Evolutionary conservation across 192 early-diverging fungal species (phyloP), one percentile per base, ranked within the genome.

Genomic region (Polychytrium aggregatum): DNA sequence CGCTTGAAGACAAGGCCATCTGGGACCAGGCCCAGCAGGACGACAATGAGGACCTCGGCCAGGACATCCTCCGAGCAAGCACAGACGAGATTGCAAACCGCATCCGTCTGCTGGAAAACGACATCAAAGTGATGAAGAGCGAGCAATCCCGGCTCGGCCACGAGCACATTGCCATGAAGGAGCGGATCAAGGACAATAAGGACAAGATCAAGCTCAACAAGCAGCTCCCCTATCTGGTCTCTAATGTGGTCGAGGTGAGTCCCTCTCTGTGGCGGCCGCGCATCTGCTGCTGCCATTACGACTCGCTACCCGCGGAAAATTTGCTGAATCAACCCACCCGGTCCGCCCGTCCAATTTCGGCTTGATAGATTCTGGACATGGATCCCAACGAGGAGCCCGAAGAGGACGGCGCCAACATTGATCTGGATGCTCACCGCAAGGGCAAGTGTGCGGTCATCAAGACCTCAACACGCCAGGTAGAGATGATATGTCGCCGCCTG

Each of bases 131-230:
- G 30, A 85, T 98, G 74, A 90, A 88, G 53, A 86, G 81, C 44
- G 95, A 98, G 67, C 79, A 83, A 59, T 70, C 73, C 48, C 83
- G 92, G n/a, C 68, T 98, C 24, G 60, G 73, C 29, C 88, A 94
- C 64, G 95, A 98, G 65, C 86, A 92, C 56, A 67, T 60, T 27
- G 74, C 76, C 40, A 87, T 87, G 84, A 82, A 84, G 53, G 90
- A 84, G 48, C 82, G 83, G 50, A 98, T 98, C 59, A 93, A 92
- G 68, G 92, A 96, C 47, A 98, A 95, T 71, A 81, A 88, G 64
- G 89, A 98, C 57, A 98, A 98, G 70, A 92, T 98, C 68, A 93
- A 90, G 68, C 70, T 96, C 63, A 94, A 96, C 72, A 90, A 87
- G 70, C 92, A 95, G 67, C 73, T 96, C 42, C 95, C 95, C 33